Evolutionary conservation across 768 basidiomycete species (phyloP).

Genomic region (Hypholoma fasciculare): DNA sequence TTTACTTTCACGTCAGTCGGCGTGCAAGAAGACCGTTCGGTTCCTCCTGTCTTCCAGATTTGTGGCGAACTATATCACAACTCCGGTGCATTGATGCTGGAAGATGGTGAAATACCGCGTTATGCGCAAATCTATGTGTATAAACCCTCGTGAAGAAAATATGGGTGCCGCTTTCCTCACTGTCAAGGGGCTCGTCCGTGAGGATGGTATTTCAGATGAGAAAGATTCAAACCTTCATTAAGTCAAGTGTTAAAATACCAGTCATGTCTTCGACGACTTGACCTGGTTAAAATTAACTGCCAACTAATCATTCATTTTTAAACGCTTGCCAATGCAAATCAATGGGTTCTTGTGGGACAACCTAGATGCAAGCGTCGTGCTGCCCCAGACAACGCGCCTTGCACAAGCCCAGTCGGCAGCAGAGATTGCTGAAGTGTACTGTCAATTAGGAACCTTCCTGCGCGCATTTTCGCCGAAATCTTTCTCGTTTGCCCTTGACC

Average conservation of each 20-base stretch:
- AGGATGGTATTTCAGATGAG: constrained; percentile 21
- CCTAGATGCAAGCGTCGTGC: constrained; percentile 44
- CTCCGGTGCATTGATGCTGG: no score
- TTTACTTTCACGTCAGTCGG: no score
- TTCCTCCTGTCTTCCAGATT: no score
- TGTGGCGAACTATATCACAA: no score
- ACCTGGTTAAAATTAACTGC: not conserved
- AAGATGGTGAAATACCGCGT: no score
- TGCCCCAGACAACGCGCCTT: constrained; percentile 52
- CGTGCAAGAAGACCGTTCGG: no score
- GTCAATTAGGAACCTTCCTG: constrained; percentile 40
- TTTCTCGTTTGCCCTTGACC: constrained; percentile 38
- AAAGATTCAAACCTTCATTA: constrained; percentile 21
- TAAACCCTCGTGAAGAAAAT: constrained; percentile 34
- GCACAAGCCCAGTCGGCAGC: constrained; percentile 32
- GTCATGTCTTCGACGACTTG: not conserved
- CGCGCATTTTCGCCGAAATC: constrained; percentile 39
- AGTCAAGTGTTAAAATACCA: constrained; percentile 8
- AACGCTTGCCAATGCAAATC: constrained; percentile 11
- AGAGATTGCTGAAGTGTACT: constrained; percentile 45
- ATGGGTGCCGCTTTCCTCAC: constrained; percentile 46
- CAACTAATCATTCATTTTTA: not conserved
- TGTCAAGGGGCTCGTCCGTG: constrained; percentile 46
- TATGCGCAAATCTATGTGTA: no score
- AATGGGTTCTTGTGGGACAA: constrained; percentile 41